A percentile compares a stretch with the other conserved stretches of the same genome.
Conservation (phyloP, 2,329 filamentous ascomycete genomes). For the Colletotrichum sojae region DNA sequence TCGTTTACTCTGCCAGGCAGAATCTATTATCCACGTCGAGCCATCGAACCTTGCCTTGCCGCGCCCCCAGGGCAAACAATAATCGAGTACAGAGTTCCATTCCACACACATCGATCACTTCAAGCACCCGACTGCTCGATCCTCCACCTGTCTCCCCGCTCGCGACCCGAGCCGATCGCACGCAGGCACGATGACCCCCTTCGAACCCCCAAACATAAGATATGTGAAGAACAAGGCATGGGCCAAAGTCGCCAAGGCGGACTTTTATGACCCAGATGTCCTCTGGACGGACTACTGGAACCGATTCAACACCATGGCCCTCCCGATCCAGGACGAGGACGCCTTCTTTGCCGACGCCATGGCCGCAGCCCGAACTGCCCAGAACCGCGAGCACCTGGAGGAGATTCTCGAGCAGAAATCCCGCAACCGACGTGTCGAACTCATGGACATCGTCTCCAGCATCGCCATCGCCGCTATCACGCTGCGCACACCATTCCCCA, state of each 20-base stretch:
- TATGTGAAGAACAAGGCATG: conserved; percentile 22
- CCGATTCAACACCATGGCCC: conserved; percentile 34
- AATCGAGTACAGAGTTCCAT: not conserved
- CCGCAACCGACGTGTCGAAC: conserved; percentile 17
- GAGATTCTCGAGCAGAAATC: conserved; percentile 25
- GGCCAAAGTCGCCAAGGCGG: conserved; percentile 17
- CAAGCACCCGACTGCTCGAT: not conserved
- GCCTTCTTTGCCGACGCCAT: conserved; percentile 36
- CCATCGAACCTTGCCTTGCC: not conserved
- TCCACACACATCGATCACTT: not conserved
- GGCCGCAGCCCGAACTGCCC: conserved; percentile 23
- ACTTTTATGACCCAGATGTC: conserved; percentile 17
- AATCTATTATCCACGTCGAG: not conserved
- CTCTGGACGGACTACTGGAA: conserved; percentile 34
- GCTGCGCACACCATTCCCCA: not conserved
- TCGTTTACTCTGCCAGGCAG: not conserved
- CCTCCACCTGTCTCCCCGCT: not conserved
- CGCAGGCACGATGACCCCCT: conserved; percentile 21
- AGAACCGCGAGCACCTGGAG: conserved; percentile 31
- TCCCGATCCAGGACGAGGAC: conserved; percentile 35
- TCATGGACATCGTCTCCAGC: conserved; percentile 2
- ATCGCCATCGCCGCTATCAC: conserved; percentile 19
- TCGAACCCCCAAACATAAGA: conserved; percentile 14
- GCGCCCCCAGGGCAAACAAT: not conserved
- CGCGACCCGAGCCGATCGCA: not conserved